Evolutionary conservation across 169 alveolate genomes (phyloP), one percentile per base, ranked within the genome.

Genomic region (Theileria orientalis): DNA sequence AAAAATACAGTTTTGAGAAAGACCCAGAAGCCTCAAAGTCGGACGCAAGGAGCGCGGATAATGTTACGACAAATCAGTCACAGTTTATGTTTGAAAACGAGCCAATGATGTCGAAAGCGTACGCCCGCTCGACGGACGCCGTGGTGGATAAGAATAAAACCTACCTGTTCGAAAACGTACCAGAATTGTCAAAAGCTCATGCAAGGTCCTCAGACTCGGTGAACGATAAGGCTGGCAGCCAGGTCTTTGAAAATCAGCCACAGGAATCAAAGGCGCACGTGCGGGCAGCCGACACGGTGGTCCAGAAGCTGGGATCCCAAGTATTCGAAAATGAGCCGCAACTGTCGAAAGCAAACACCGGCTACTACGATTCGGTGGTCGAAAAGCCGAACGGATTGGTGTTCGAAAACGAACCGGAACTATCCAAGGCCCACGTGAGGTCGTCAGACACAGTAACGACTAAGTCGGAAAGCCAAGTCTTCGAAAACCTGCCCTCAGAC

Each of bases 241-340:
- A 77, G 27, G 59, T 77, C n/a, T 82, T 73, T 41, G 89, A 82
- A 51, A 82, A 82, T 46, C 74, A 49, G 23, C 89, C 89, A 1
- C 23, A 49, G 70, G 19, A 9, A 13, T 82, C 89, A 7, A 30
- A 23, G 13, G 89, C 89, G 16, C 54, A 63, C 41, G 89, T 82
- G n/a, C 33, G 85, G 27, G 41, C 74, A 67, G 23, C 63, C 33
- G 75, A 56, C 8, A 40, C 27, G 11, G 62, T 68, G 19, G 60
- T 14, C 30, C 9, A 16, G 21, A 40, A 0, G 14, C 49, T 46
- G 2, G 52, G 69, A 30, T 63, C 69, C 9, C 62, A 47, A 11
- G 37, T 52, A 6, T 82, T 63, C 33, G 89, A 82, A 29, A 82
- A 82, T 60, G 33, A 40, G 3, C 89, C 89, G 19, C 40, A 47